phyloP scores from a whole-genome alignment of 1,139 yeast genomes.

The Hyphopichia pseudoburtonii region DNA sequence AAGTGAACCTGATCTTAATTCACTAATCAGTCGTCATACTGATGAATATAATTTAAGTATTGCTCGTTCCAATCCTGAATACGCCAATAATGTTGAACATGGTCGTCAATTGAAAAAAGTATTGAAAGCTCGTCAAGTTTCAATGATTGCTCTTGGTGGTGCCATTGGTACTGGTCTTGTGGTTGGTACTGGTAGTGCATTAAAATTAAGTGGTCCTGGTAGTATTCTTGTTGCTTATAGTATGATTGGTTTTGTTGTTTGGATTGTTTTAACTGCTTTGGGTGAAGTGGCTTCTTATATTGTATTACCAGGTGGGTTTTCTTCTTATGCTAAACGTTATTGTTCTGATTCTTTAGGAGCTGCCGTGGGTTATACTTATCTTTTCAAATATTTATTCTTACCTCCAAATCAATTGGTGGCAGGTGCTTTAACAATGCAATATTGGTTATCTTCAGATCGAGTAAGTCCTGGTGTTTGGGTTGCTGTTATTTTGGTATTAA shows the following conservation, averaged over 20 bases:
- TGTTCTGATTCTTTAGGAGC: constrained; percentile 72
- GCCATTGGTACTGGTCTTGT: constrained; percentile 66
- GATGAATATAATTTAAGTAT: constrained; percentile 51
- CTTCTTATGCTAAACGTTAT: constrained; percentile 67
- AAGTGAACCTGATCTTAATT: constrained; percentile 19
- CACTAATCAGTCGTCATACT: constrained; percentile 44
- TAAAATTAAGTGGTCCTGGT: constrained; percentile 63
- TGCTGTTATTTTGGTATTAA: constrained; percentile 39
- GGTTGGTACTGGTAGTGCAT: constrained; percentile 69
- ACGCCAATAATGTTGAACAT: constrained; percentile 16
- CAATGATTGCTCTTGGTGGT: constrained; percentile 67
- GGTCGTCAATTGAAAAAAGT: constrained; percentile 61
- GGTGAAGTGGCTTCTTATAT: constrained; percentile 77
- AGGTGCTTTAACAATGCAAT: constrained; percentile 59
- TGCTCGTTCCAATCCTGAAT: constrained; percentile 25
- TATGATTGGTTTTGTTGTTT: constrained; percentile 63
- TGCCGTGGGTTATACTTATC: constrained; percentile 70
- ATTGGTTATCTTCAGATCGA: constrained; percentile 46
- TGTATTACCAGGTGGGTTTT: constrained; percentile 69
- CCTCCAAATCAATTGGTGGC: constrained; percentile 64
- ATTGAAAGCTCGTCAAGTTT: constrained; percentile 68
- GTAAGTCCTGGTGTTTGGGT: constrained; percentile 64
- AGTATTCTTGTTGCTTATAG: constrained; percentile 60
- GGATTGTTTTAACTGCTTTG: constrained; percentile 66
- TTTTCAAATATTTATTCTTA: constrained; percentile 35